Base-by-base conservation (phyloP, 306 rosid species). In the Casuarina cunninghamiana region DNA sequence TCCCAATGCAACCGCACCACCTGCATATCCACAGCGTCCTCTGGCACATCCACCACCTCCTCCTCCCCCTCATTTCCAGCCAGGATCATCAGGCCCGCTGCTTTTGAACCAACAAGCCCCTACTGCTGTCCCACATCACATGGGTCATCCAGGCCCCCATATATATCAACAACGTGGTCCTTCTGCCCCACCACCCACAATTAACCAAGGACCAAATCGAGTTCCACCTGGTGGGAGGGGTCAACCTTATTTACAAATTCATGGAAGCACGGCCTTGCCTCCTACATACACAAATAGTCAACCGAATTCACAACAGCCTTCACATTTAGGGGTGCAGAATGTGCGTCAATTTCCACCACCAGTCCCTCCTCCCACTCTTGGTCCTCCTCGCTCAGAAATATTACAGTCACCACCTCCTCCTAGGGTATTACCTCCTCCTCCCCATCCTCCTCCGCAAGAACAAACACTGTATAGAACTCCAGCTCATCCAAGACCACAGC, bases 161-260 rank as follows among this genome's bases (percentile, higher is more conserved):
- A 41, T 67, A 11, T 87, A 87, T 86, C 85, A 87, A 84, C 86
- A 78, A 32, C 88, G 69, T 66, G 87, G 91, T 69, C 82, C 81
- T 77, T 88, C 86, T 16, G 69, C 68, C 16, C 54, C 87, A 1
- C 71, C 82, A 8, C 83, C 82, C 8, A 37, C 60, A 42, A 63
- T 81, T 63, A 77, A 79, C 66, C 75, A 69, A 78, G 84, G 77
- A 51, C 68, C 87, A 21, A 32, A 73, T 77, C 93, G 83, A 81
- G 80, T 73, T 61, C 84, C 76, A 38, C 66, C 79, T 43, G 72
- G 63, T 73, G 73, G 80, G 78, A 73, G 70, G 77, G 83, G 82
- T 51, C 91, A 76, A 75, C 58, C 93, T 13, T 91, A 75, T 76
- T 77, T 90, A 69, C 81, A 69, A 68, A 75, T 81, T 78, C 90